Evolutionary conservation across 1,139 yeast species (phyloP).

Genomic region (Magnusiomyces magnusii): DNA sequence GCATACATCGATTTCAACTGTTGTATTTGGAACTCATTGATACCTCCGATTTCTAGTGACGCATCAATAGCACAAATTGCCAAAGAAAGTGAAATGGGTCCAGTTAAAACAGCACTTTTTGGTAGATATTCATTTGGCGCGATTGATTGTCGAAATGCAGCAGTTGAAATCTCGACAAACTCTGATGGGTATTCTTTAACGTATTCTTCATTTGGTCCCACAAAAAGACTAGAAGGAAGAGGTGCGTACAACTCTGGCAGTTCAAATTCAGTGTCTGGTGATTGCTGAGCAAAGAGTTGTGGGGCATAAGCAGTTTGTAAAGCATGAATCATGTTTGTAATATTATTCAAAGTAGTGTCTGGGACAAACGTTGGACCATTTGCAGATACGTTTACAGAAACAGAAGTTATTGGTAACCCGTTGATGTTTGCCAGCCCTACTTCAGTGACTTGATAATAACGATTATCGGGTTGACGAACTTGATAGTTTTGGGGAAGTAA

Average conservation of each 20-base stretch:
- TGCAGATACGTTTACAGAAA: not conserved
- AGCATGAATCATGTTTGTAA: not conserved
- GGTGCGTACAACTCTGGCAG: not conserved
- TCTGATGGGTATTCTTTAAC: slow-evolving; percentile 11
- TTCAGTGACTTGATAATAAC: not conserved
- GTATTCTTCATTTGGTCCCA: slow-evolving; percentile 11
- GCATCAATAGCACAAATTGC: not conserved
- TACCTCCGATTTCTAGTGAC: not conserved
- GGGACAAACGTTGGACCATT: not conserved
- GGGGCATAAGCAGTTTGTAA: not conserved
- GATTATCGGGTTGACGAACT: not conserved
- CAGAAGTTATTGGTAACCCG: not conserved
- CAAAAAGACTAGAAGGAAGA: slow-evolving; percentile 5
- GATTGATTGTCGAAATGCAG: slow-evolving; percentile 6
- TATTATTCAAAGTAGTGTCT: not conserved
- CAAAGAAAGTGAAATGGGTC: not conserved
- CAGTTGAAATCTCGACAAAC: slow-evolving; percentile 13
- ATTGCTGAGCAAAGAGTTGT: not conserved
- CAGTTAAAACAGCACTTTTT: not conserved
- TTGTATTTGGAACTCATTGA: not conserved
- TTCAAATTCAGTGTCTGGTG: slow-evolving; percentile 6
- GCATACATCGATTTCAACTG: not conserved
- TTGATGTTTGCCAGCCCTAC: not conserved
- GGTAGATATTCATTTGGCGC: not conserved
- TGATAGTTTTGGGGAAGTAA: slow-evolving; percentile 3